phyloP scores from a whole-genome alignment of 2,329 filamentous ascomycete genomes.

The Cephalotrichum gorgonifer region DNA sequence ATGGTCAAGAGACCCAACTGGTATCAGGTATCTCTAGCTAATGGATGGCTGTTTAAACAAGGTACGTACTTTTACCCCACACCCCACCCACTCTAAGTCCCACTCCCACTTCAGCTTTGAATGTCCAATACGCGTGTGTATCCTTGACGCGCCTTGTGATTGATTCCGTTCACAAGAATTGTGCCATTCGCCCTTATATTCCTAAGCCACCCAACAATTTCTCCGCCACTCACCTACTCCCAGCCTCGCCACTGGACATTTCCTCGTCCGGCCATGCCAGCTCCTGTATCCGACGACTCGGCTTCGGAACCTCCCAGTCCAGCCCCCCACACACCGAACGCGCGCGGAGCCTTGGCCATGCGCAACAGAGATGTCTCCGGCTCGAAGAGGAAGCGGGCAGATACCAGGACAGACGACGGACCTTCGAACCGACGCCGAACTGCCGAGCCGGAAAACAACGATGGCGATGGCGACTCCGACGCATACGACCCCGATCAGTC shows the following conservation, averaged over 20 bases:
- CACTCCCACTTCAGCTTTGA: not conserved
- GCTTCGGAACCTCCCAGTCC: not conserved
- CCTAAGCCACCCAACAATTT: not conserved
- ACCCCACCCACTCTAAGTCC: not conserved
- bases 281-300: not conserved
- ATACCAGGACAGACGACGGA: slow-evolving; percentile 12
- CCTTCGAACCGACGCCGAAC: slow-evolving; percentile 13
- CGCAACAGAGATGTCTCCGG: slow-evolving; percentile 10
- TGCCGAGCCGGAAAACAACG: slow-evolving; percentile 11
- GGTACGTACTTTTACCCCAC: not conserved
- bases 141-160: not conserved
- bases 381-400: slow-evolving; percentile 21
- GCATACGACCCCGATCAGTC: slow-evolving; percentile 78
- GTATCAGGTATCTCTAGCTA: not conserved
- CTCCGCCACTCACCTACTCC: not conserved
- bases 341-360: not conserved
- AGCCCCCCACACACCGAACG: not conserved
- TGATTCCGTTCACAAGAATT: not conserved
- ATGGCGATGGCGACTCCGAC: slow-evolving; percentile 18
- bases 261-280: not conserved
- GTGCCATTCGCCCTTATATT: not conserved
- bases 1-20: no score
- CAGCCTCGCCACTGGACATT: not conserved
- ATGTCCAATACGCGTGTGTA: not conserved
- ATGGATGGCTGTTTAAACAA: not conserved